Evolutionary conservation across 306 rosid species (phyloP), one percentile per base, ranked within the genome.

Genomic region (Cucurbita maxima): DNA sequence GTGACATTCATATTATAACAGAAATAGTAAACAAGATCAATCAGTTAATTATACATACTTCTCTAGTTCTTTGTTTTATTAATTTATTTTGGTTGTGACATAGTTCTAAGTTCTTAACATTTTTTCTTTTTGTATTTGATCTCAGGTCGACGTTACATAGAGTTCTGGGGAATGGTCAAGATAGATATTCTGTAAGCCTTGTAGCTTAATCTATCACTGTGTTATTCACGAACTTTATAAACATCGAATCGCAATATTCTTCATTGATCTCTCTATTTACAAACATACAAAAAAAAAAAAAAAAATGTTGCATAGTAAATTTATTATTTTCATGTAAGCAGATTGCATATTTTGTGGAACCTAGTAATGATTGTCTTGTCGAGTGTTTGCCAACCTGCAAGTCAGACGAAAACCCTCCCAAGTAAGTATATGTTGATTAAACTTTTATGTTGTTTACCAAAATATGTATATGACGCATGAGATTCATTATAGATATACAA

Each of bases 111-210:
- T 30, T 50, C 18, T 55, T 45, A 43, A 51, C 48, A 14, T 37
- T 74, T 64, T 66, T 44, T 57, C 22, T 69, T 22, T 12, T 58
- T 76, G 43, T 53, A 69, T 76, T 76, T 38, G 74, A 69, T 41
- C 76, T 82, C 88, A 94, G 99, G 90, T 90, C 99, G 58, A 94
- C 99, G 38, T 70, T 94, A 84, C 99, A 94, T 82, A 87, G 97
- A 81, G 97, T 94, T 74, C 59, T 94, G 14, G 95, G 87, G 79
- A 86, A 82, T 57, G 96, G 91, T 69, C 92, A 84, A 78, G 97
- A 82, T 38, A 87, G 98, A 90, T 90, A 81, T 73, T 94, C 98
- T 43, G 98, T 94, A 87, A 80, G 96, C 51, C 58, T n/a, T 16
- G 30, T 13, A 61, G 47, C 48, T 68, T 22, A 37, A 7, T 68